These are phyloP conservation scores for Pholiota microspora DNA, from an alignment of 768 basidiomycete genomes.

Conservation along the genomic window DNA sequence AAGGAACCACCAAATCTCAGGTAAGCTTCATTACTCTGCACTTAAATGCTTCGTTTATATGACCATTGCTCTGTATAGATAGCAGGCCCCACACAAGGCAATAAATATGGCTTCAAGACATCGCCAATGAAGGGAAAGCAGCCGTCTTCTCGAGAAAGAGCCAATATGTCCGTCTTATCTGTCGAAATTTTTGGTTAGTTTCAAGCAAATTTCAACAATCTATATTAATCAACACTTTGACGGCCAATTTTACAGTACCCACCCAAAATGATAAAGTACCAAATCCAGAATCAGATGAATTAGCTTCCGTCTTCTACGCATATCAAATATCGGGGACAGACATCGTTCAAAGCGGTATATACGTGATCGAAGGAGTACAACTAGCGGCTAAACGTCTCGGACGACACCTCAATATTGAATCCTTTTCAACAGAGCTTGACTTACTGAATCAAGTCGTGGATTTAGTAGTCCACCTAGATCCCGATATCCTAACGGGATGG, in stretches of 20 bases:
- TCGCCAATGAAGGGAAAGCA: constrained; percentile 34
- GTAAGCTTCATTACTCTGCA: constrained; percentile 28
- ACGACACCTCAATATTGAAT: constrained; percentile 44
- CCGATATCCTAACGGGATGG: constrained; percentile 92
- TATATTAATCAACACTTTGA: neutral
- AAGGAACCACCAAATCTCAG: constrained; percentile 45
- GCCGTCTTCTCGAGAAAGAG: constrained; percentile 47
- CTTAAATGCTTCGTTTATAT: neutral
- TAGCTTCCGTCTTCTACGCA: constrained; percentile 73
- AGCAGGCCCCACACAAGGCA: constrained; percentile 73
- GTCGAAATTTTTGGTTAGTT: constrained; percentile 82
- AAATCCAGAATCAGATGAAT: constrained; percentile 61
- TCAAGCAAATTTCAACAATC: neutral
- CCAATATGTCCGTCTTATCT: constrained; percentile 76
- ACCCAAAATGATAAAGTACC: constrained; percentile 60
- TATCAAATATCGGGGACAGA: constrained; percentile 52
- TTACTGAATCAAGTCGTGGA: constrained; percentile 78
- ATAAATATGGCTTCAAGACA: constrained; percentile 65
- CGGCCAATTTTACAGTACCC: constrained; percentile 43
- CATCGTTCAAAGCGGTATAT: constrained; percentile 41
- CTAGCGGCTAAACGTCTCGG: constrained; percentile 37
- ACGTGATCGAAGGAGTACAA: constrained; percentile 46
- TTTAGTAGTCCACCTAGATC: constrained; percentile 73
- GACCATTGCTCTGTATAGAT: constrained; percentile 37
- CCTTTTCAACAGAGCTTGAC: constrained; percentile 71